Base-by-base conservation (phyloP, 768 basidiomycete species). In the Pleurotus tuoliensis region DNA sequence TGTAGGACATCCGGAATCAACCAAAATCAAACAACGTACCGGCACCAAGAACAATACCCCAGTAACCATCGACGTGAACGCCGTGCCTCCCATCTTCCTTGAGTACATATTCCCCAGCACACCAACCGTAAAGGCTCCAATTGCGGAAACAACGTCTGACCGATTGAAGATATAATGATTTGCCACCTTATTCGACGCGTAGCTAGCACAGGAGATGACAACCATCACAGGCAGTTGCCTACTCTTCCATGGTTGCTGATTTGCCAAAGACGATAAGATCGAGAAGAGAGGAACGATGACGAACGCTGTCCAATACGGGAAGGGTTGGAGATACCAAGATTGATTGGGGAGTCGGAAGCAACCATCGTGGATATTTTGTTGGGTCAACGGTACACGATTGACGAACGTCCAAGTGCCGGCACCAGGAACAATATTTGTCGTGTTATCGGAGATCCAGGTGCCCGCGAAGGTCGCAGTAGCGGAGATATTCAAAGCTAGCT, bases 51-150 rank as follows among this genome's bases (percentile, higher is more conserved):
- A 92, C 60, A 92, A 69, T 4, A 94, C 90, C 39, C 91, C 92
- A 22, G 92, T 89, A 40, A 93, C 90, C 92, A 94, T 94, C 2
- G 86, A 86, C 8, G 91, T 92, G 70, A 94, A 94, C 16, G 92
- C 92, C 3, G 91, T 93, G 6, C 91, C 92, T 6, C 87, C 82
- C 80, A 90, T 86, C 66, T 82, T 83, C 46, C 91, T 79, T 40
- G 91, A 92, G 68, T 92, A 92, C 1, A 88, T 69, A 63, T 92
- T 92, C 3, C 90, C 91, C 16, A 92, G 71, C 25, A 92, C 60
- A 18, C 90, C 90, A 16, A 90, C 85, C 1, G 86, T 88, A 61
- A 92, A 92, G 15, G 91, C 90, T 0, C 91, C 92, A 63, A 93
- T 90, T 8, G 89, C 88, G 54, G 88, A 90, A 15, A 92, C 90